These are phyloP conservation scores for Dictyostelium firmibasis DNA, from an alignment of 78 protist species.

Conservation along the genomic window DNA sequence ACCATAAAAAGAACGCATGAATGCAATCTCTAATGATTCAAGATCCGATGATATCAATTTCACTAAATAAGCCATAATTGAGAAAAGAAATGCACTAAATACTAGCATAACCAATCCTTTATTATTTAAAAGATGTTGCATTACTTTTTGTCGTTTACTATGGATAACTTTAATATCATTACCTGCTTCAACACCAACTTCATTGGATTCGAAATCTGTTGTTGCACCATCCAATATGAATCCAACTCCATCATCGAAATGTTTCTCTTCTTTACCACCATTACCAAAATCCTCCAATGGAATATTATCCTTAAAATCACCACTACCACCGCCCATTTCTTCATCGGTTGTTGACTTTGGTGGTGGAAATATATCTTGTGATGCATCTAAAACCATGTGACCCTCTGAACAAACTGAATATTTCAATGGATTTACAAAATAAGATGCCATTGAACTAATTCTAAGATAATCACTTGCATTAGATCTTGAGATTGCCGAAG, in stretches of 20 bases:
- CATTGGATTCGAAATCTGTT: not conserved
- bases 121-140: not conserved
- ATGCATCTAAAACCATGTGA: constrained; percentile 7
- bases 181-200: not conserved
- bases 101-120: constrained; percentile 17
- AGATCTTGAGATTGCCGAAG: not conserved
- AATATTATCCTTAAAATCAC: not conserved
- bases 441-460: not conserved
- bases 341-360: not conserved
- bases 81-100: constrained; percentile 4
- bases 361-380: not conserved
- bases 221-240: not conserved
- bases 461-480: not conserved
- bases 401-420: not conserved
- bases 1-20: constrained; percentile 35
- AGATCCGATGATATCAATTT: not conserved
- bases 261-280: not conserved
- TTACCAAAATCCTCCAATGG: not conserved
- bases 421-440: constrained; percentile 11
- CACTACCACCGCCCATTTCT: not conserved
- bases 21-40: constrained; percentile 15
- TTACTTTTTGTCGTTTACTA: not conserved
- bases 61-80: constrained; percentile 47
- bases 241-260: not conserved
- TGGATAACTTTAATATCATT: not conserved